These are phyloP conservation scores for Effrenium voratum DNA, from an alignment of 73 alveolate genomes.

Conservation along the genomic window DNA sequence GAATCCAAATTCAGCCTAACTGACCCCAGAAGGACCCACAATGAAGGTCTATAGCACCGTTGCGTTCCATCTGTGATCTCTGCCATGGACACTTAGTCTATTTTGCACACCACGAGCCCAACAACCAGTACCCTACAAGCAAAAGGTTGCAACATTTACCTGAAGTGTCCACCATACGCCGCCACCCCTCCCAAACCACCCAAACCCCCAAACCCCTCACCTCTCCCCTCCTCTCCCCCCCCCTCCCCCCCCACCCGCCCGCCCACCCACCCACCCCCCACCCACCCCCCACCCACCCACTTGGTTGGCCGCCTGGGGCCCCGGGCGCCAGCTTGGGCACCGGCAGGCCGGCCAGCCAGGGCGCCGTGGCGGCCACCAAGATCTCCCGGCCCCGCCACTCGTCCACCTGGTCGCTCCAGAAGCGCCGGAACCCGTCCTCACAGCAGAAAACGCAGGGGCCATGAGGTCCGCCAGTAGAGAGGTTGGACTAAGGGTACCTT, in stretches of 20 bases:
- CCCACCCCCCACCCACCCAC: background rate
- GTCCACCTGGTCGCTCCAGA: conserved; percentile 68
- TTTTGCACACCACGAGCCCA: too few relatives aligned
- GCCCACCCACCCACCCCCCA: background rate
- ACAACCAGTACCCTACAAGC: too few relatives aligned
- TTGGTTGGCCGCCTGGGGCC: background rate
- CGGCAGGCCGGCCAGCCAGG: conserved; percentile 88
- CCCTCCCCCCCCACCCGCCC: background rate
- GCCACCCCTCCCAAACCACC: background rate
- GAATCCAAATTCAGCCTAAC: too few relatives aligned
- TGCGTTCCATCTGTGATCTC: too few relatives aligned
- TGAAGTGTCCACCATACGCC: background rate
- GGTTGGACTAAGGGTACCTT: too few relatives aligned
- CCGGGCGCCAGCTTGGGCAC: conserved; percentile 81
- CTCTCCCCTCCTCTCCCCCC: background rate
- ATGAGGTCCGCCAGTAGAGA: too few relatives aligned
- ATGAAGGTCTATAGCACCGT: too few relatives aligned
- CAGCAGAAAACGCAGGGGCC: too few relatives aligned
- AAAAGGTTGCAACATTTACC: too few relatives aligned
- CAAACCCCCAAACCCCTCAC: background rate
- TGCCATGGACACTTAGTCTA: too few relatives aligned
- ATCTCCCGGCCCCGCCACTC: conserved; percentile 65
- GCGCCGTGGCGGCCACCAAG: conserved; percentile 69
- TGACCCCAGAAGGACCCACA: too few relatives aligned
- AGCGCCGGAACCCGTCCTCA: conserved; percentile 82